Base-by-base conservation (phyloP, 495 filamentous ascomycete genomes). In the Neurospora sp. region DNA sequence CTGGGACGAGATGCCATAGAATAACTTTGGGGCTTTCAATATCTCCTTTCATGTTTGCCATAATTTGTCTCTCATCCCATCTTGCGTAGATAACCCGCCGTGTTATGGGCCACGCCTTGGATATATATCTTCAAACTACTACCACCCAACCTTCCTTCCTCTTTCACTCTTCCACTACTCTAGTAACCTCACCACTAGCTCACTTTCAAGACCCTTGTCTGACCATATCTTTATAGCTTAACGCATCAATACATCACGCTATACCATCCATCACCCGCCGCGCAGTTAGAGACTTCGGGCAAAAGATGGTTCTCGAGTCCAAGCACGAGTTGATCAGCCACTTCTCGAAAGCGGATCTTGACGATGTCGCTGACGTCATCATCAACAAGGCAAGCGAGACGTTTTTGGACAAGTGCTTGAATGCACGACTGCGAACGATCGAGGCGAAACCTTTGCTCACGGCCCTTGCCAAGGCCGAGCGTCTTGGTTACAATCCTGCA, bases 371-470 rank as follows among this genome's bases (percentile, higher is more conserved):
- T n/a, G 76, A 81, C 35, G 39, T 73, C 11, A 81, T 86, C 72
- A 72, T 86, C 39, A 71, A 69, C 8, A 85, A 81, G 69, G 82
- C 82, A 37, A 84, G 83, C 71, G 77, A 84, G n/a, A 65, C 71
- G 8, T 87, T 87, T 72, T 77, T 86, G 14, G 85, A 87, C 75
- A 81, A 77, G 71, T 83, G 80, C 27, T 59, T 86, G 1, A 83
- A 81, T 59, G 80, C 78, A 72, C 82, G 85, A 8, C 76, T 87
- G 4, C 72, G 74, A 39, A 87, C 84, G 2, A 86, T 86, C 59
- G 83, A 84, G 44, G 84, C 84, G 0, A 80, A 81, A 20, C 80
- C 83, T 16, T 76, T 87, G 41, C 81, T 86, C 72, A 86, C 85
- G 69, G 82, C 84, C 39, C 81, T 87, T 10, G 85, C 85, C 1